Evolutionary conservation across 352 stramenopile genomes (phyloP), one percentile per base, ranked within the genome.

Genomic region (Vaucheria bursata): DNA sequence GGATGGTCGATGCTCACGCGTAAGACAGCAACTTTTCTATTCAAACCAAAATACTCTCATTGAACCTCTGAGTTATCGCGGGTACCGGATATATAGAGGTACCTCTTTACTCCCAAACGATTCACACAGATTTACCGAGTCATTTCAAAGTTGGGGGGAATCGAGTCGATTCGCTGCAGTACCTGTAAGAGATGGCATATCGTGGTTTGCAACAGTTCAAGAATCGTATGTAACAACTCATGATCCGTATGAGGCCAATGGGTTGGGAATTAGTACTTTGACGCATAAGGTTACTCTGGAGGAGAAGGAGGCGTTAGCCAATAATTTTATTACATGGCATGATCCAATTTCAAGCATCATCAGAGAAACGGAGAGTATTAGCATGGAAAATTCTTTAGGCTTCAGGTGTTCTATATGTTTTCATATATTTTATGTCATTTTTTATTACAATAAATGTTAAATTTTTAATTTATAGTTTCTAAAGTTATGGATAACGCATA

Each of bases 181-280:
- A 29, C 59, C 59, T 38, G 5, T 69, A 29, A 69, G 33, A 38
- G 59, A 18, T 18, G 59, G 59, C 29, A 50, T 12, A 5, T 69
- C 59, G 5, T 69, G 59, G 59, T 69, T 69, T 38, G 59, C 59
- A 38, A 69, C 59, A 8, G 59, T 69, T 18, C 4, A 69, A 38
- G 4, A 38, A 29, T 29, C 4, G 59, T 29, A 12, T 18, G 25
- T 59, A 18, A 25, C 45, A 25, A 59, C 12, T 18, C 12, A 59
- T 25, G 45, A 59, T 12, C 12, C 45, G 12, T 25, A 18, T 12
- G 59, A 8, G 18, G 59, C 33, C 6, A 18, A 18, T 18, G 59
- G 5, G 59, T 18, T 34, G 8, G 5, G 29, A 8, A 6, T 8
- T 38, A 18, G 59, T 18, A 34, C 33, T 6, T 69, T 6, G 12